Conservation (phyloP, 768 basidiomycete species). For the Symmetrospora coprosmae region DNA sequence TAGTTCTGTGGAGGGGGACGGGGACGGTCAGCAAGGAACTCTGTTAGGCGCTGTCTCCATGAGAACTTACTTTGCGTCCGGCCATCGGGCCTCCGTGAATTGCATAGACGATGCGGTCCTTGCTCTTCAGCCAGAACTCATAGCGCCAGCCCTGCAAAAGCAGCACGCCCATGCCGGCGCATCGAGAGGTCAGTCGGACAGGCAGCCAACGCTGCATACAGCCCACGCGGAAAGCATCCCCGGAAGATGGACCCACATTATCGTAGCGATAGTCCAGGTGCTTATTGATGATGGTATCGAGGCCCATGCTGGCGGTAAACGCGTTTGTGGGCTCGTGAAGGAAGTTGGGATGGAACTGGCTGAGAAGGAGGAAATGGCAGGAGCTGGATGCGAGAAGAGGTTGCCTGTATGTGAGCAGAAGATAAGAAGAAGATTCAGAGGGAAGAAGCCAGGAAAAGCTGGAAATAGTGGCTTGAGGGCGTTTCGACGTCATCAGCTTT, state of each 20-base stretch:
- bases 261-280: constrained; percentile 6
- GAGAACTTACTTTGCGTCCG: constrained; percentile 6
- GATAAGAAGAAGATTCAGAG: too few relatives aligned
- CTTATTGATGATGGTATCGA: background rate
- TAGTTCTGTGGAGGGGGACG: constrained; percentile 18
- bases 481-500: too few relatives aligned
- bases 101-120: constrained; percentile 1
- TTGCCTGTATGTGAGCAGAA: too few relatives aligned
- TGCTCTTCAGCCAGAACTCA: background rate
- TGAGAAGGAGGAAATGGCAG: too few relatives aligned
- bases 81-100: constrained; percentile 24
- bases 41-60: too few relatives aligned
- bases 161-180: background rate
- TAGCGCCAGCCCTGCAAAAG: background rate
- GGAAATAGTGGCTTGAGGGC: too few relatives aligned
- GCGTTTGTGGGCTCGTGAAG: too few relatives aligned
- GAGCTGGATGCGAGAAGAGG: too few relatives aligned
- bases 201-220: background rate
- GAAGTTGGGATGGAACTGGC: too few relatives aligned
- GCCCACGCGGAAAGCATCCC: too few relatives aligned
- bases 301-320: background rate
- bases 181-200: background rate
- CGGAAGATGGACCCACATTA: background rate
- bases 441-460: too few relatives aligned
- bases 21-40: too few relatives aligned